These are phyloP conservation scores for Colletotrichum euphorbiae DNA, from an alignment of 2,329 filamentous ascomycete genomes.

Conservation along the genomic window DNA sequence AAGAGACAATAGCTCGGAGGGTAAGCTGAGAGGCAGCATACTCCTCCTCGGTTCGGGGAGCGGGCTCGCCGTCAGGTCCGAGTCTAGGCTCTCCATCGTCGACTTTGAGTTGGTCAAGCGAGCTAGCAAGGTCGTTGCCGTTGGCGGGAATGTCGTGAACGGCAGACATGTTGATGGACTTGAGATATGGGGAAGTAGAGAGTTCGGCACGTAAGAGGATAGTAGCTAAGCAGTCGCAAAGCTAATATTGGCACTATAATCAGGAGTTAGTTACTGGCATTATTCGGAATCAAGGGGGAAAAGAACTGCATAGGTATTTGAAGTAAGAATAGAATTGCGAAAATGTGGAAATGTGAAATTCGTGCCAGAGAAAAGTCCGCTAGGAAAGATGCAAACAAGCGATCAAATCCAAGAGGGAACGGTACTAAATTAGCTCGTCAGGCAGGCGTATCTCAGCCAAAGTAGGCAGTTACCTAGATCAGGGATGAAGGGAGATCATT, in stretches of 20 bases:
- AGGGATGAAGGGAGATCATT: too few relatives aligned
- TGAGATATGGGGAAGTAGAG: slow-evolving; percentile 36
- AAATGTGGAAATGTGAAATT: slow-evolving; percentile 4
- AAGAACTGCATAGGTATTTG: too few relatives aligned
- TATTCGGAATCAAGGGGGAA: too few relatives aligned
- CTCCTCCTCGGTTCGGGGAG: slow-evolving; percentile 95
- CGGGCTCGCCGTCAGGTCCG: slow-evolving; percentile 79
- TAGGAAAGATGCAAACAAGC: too few relatives aligned
- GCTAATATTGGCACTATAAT: neutral
- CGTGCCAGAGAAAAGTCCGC: neutral
- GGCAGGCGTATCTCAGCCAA: too few relatives aligned
- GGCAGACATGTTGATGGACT: slow-evolving; percentile 65
- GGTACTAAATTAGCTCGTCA: too few relatives aligned
- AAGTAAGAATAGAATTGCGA: too few relatives aligned
- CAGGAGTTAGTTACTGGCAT: too few relatives aligned
- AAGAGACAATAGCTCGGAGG: slow-evolving; percentile 96
- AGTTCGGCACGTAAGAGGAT: neutral
- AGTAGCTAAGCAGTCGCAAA: neutral
- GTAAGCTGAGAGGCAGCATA: slow-evolving; percentile 94
- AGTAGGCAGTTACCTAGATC: too few relatives aligned
- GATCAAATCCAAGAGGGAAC: neutral
- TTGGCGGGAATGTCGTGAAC: slow-evolving; percentile 70
- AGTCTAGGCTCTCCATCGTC: slow-evolving; percentile 70
- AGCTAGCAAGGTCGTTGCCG: slow-evolving; percentile 71
- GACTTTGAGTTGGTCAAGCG: slow-evolving; percentile 74